phyloP scores from a whole-genome alignment of 768 basidiomycete species.

The Podaxis mareebaensis region DNA sequence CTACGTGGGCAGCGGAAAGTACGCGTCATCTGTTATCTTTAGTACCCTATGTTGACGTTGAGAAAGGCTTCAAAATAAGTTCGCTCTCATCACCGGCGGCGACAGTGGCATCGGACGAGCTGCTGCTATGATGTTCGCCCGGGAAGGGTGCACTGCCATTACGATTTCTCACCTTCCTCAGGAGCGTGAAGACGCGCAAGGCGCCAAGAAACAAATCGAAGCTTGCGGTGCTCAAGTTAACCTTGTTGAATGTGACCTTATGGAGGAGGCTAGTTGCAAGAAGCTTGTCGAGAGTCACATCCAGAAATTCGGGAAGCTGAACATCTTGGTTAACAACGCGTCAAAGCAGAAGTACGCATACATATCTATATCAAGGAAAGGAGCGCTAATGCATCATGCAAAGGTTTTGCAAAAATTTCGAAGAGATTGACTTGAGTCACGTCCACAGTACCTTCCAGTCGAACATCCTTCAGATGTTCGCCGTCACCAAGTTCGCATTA shows the following conservation, averaged over 20 bases:
- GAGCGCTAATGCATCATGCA: conserved; percentile 7
- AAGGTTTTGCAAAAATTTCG: conserved; percentile 45
- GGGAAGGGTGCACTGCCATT: conserved; percentile 51
- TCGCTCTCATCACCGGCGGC: conserved; percentile 37
- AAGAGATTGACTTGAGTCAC: conserved; percentile 49
- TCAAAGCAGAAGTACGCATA: conserved; percentile 41
- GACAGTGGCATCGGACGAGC: conserved; percentile 54
- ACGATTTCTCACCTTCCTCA: conserved; percentile 55
- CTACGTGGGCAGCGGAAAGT: conserved; percentile 54
- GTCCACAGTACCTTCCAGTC: conserved; percentile 55
- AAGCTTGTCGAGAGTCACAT: conserved; percentile 49
- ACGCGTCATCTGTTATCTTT: conserved; percentile 1
- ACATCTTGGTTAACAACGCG: conserved; percentile 65
- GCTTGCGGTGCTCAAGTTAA: conserved; percentile 37
- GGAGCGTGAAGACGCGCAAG: conserved; percentile 55
- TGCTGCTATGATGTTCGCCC: conserved; percentile 50
- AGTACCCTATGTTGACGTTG: background rate
- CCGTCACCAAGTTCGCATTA: conserved; percentile 52
- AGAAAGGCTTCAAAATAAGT: conserved; percentile 33
- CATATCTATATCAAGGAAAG: background rate
- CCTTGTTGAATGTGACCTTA: conserved; percentile 42
- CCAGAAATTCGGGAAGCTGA: conserved; percentile 42
- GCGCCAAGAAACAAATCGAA: conserved; percentile 48
- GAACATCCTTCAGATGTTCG: conserved; percentile 64
- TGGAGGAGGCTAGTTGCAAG: conserved; percentile 40